Evolutionary conservation across 2,329 filamentous ascomycete genomes (phyloP).

Genomic region (Fusarium subtropicale): DNA sequence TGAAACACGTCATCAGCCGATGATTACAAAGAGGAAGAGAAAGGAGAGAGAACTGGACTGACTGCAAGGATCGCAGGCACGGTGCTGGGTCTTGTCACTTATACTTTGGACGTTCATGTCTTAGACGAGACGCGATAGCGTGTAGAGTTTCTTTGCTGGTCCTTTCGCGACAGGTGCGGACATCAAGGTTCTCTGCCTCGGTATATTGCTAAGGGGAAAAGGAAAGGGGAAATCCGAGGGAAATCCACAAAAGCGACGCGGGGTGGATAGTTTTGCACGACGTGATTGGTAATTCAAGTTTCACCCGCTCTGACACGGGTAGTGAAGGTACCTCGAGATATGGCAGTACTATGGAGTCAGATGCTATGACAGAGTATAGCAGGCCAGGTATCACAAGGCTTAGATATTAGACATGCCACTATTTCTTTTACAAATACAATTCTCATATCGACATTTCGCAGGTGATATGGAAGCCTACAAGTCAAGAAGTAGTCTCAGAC

Average conservation of each 20-base stretch:
- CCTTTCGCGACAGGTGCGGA: constrained; percentile 17
- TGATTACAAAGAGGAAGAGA: background rate
- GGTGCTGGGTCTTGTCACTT: constrained; percentile 34
- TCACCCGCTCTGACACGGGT: background rate
- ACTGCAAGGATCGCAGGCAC: constrained; percentile 35
- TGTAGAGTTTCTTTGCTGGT: constrained; percentile 4
- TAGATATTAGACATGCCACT: fast-evolving
- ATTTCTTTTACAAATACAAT: fast-evolving
- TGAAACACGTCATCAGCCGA: constrained; percentile 16
- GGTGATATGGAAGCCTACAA: no score
- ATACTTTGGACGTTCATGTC: constrained; percentile 29
- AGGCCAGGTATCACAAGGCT: fast-evolving
- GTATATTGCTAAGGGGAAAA: constrained; percentile 10
- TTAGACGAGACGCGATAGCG: background rate
- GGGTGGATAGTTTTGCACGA: background rate
- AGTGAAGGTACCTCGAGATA: no score
- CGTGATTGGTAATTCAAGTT: background rate
- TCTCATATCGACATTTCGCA: no score
- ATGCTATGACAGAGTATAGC: no score
- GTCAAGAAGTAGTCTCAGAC: no score
- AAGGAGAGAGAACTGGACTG: background rate
- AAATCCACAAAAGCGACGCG: background rate
- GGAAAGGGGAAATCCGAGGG: background rate
- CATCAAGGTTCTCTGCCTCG: constrained; percentile 29
- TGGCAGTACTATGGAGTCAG: no score